Percentiles rank a stretch among this genome's conserved stretches.
Conservation (phyloP, 345 rosid species). For the Sisymbrium altissimum region DNA sequence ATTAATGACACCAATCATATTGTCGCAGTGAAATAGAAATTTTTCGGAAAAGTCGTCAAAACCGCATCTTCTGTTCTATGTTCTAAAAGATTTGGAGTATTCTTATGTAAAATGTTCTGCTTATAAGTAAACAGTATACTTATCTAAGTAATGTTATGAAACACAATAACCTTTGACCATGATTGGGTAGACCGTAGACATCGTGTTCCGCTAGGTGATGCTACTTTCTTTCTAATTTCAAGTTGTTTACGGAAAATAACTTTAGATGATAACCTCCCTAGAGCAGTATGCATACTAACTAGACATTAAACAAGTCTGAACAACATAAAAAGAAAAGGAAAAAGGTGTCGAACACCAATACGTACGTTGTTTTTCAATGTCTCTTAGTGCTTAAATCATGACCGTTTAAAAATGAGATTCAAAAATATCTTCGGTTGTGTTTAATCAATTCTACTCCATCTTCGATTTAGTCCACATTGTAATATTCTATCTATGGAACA, state of each 20-base stretch:
- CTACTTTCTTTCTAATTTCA: neutral
- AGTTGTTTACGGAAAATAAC: neutral
- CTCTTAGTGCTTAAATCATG: neutral
- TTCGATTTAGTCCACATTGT: neutral
- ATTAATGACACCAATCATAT: constrained; percentile 14
- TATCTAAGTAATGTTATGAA: neutral
- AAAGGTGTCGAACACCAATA: neutral
- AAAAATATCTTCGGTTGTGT: neutral
- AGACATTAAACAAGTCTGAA: neutral
- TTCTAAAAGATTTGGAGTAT: neutral
- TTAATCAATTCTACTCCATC: neutral
- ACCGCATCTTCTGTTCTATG: neutral
- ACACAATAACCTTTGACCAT: neutral
- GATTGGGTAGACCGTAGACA: neutral
- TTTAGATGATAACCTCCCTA: neutral
- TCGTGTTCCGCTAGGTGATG: neutral
- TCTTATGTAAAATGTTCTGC: neutral
- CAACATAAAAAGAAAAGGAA: no score
- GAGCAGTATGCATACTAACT: neutral
- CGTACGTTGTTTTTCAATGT: neutral
- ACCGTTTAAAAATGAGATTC: neutral
- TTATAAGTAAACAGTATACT: neutral
- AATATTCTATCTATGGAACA: neutral
- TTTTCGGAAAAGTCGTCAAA: neutral
- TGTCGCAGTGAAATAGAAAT: neutral